Conservation (phyloP, 176 grass and related monocot species). For the Otatea glauca region DNA sequence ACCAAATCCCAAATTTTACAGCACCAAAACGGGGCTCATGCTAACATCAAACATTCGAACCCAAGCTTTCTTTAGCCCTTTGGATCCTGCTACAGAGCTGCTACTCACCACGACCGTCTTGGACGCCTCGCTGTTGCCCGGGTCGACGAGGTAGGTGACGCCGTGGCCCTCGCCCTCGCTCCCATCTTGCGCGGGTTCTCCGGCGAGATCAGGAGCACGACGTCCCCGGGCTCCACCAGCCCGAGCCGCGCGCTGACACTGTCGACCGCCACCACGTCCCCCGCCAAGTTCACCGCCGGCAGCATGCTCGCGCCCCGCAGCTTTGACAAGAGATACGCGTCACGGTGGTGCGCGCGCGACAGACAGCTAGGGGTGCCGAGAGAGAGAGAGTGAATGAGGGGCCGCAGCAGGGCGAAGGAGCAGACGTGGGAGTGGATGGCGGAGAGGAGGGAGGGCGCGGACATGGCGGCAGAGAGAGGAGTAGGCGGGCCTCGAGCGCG, state of each 20-base stretch:
- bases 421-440: constrained; percentile 46
- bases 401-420: constrained; percentile 36
- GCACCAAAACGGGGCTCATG: background rate
- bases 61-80: background rate
- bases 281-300: constrained; percentile 69
- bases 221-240: constrained; percentile 56
- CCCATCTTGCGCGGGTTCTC: constrained; percentile 67
- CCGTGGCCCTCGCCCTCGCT: constrained; percentile 62
- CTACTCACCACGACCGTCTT: constrained; percentile 68
- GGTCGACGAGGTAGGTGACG: constrained; percentile 68
- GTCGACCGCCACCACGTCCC: constrained; percentile 72
- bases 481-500: no score
- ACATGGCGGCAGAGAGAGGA: no score
- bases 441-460: no score
- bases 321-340: constrained; percentile 22
- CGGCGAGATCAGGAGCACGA: constrained; percentile 71
- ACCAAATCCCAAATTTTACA: constrained; percentile 3
- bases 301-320: constrained; percentile 78
- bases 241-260: constrained; percentile 48
- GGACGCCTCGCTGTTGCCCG: constrained; percentile 45
- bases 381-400: no score
- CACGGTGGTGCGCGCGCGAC: background rate
- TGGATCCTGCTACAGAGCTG: background rate
- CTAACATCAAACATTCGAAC: background rate
- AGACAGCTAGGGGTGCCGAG: background rate